A percentile compares a stretch with the other conserved stretches of the same genome.
phyloP scores from a whole-genome alignment of 495 filamentous ascomycete species.

The Polyplosphaeria fusca region DNA sequence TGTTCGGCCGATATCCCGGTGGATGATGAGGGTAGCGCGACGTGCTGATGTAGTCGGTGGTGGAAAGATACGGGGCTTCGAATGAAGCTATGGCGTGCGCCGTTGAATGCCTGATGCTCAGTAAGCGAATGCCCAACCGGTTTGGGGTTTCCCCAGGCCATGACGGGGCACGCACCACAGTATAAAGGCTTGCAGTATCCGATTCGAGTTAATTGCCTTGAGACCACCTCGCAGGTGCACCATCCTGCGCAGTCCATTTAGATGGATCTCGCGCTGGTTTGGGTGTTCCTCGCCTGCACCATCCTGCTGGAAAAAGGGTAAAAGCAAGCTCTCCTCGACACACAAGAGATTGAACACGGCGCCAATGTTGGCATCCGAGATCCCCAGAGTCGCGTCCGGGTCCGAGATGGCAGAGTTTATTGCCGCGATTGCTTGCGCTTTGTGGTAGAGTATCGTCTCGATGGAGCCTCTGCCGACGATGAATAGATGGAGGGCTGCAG shows the following conservation, averaged over 20 bases:
- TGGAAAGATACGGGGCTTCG: slow-evolving; percentile 26
- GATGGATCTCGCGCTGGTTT: slow-evolving; percentile 33
- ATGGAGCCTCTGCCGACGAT: slow-evolving; percentile 30
- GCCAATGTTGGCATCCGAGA: slow-evolving; percentile 37
- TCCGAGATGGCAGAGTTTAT: slow-evolving; percentile 34
- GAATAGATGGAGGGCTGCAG: slow-evolving; percentile 35
- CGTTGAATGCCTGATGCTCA: slow-evolving; percentile 35
- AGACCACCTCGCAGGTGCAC: slow-evolving; percentile 35
- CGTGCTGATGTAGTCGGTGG: slow-evolving; percentile 17
- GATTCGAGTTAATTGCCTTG: slow-evolving; percentile 30
- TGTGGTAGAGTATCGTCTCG: slow-evolving; percentile 34
- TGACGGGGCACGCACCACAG: slow-evolving; percentile 34
- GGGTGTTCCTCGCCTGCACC: slow-evolving; percentile 14
- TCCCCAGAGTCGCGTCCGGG: slow-evolving; percentile 20
- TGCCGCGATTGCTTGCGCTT: slow-evolving; percentile 31
- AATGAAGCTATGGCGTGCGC: slow-evolving; percentile 34
- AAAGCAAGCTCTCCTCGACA: slow-evolving; percentile 35
- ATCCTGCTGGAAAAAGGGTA: slow-evolving; percentile 21
- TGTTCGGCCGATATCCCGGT: slow-evolving; percentile 23
- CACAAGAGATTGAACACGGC: slow-evolving; percentile 36
- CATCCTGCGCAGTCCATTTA: slow-evolving; percentile 36
- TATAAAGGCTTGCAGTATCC: slow-evolving; percentile 38
- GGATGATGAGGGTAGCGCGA: slow-evolving; percentile 17
- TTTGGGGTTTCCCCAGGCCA: slow-evolving; percentile 12
- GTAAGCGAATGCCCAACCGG: slow-evolving; percentile 29